Conservation (phyloP, 2,329 filamentous ascomycete genomes). For the Ophiosphaerella herpotricha region DNA sequence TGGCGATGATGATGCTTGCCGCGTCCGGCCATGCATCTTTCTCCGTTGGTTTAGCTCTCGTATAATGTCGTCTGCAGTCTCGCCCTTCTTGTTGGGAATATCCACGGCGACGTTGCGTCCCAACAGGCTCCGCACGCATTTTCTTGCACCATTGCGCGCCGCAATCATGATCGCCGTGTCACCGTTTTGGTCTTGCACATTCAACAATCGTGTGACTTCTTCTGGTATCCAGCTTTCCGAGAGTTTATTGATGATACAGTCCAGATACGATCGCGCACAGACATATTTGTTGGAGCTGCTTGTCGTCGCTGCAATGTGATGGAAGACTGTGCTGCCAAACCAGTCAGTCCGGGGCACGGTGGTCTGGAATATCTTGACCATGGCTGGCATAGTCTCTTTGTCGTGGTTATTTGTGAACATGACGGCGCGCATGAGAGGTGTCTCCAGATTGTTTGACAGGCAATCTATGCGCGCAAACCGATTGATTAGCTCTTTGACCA, state of each 20-base stretch:
- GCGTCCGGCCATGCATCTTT: constrained; percentile 61
- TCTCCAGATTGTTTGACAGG: constrained; percentile 70
- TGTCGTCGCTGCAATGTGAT: constrained; percentile 90
- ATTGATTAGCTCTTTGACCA: constrained; percentile 83
- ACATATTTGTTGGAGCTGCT: constrained; percentile 83
- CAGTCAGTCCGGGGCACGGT: constrained; percentile 81
- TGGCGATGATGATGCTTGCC: constrained; percentile 75
- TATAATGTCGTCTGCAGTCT: constrained; percentile 84
- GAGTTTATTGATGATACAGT: constrained; percentile 86
- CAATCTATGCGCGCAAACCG: constrained; percentile 77
- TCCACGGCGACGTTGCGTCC: constrained; percentile 81
- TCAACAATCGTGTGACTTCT: constrained; percentile 77
- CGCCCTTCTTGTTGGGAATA: constrained; percentile 78
- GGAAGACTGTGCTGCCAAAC: constrained; percentile 85
- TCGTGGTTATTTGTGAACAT: constrained; percentile 97
- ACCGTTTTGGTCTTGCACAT: constrained; percentile 81
- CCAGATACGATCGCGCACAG: constrained; percentile 90
- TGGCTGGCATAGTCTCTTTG: constrained; percentile 83
- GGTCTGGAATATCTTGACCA: constrained; percentile 80
- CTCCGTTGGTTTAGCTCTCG: constrained; percentile 71
- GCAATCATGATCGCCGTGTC: constrained; percentile 91
- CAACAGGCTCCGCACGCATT: constrained; percentile 68
- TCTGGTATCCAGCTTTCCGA: constrained; percentile 75
- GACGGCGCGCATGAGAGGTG: constrained; percentile 90
- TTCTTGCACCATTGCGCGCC: constrained; percentile 83